phyloP scores from a whole-genome alignment of 495 filamentous ascomycete genomes.

The Trichoderma asperelloides region DNA sequence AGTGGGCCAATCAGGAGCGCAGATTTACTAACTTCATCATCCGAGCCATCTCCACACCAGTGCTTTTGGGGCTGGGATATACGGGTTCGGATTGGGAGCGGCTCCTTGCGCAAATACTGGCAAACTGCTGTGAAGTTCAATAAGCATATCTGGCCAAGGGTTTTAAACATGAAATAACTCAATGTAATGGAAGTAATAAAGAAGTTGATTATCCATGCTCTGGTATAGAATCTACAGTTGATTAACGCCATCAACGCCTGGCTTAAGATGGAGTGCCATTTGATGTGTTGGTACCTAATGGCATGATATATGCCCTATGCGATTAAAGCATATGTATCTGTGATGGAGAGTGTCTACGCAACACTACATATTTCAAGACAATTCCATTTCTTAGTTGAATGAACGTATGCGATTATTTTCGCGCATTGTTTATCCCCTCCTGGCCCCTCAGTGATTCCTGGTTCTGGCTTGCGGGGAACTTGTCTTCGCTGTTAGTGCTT shows the following conservation, averaged over 20 bases:
- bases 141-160: no score
- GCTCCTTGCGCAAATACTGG: no score
- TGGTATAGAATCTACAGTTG: background rate
- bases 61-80: background rate
- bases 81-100: no score
- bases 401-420: background rate
- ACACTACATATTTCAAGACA: no score
- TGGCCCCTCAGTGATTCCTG: background rate
- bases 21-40: background rate
- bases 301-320: conserved; percentile 4
- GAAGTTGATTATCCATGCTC: background rate
- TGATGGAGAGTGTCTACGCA: background rate
- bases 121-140: no score
- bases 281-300: conserved; percentile 5
- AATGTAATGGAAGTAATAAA: background rate
- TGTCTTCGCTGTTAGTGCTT: background rate
- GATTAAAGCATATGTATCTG: background rate
- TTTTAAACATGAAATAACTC: no score
- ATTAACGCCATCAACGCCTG: no score
- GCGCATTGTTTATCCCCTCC: background rate
- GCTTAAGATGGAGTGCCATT: background rate
- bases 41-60: background rate
- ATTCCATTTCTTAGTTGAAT: no score
- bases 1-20: background rate
- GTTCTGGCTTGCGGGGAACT: background rate